Conservation (phyloP, 2,329 filamentous ascomycete species). For the Trichophyton simii region DNA sequence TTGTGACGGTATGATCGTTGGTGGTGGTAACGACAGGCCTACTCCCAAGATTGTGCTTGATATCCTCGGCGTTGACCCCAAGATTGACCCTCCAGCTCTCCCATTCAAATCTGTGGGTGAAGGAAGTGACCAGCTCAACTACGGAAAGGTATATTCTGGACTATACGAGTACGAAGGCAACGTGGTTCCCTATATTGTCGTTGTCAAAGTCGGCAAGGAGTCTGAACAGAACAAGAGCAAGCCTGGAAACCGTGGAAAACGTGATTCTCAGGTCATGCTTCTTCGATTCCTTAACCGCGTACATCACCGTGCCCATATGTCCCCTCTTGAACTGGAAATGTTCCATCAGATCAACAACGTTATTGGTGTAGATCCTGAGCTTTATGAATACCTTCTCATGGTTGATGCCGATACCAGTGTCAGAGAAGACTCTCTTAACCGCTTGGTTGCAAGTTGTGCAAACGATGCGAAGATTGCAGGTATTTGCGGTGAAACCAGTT, state of each 20-base stretch:
- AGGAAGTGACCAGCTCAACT: slow-evolving; percentile 88
- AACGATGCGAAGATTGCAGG: slow-evolving; percentile 93
- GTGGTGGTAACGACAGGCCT: slow-evolving; percentile 87
- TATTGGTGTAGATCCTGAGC: slow-evolving; percentile 90
- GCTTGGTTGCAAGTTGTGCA: slow-evolving; percentile 80
- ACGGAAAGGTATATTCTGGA: slow-evolving; percentile 95
- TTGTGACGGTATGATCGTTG: slow-evolving; percentile 94
- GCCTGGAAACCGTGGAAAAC: slow-evolving; percentile 95
- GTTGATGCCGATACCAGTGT: slow-evolving; percentile 96
- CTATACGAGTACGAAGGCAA: slow-evolving; percentile 97
- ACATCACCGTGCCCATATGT: slow-evolving; percentile 88
- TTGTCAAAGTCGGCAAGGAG: slow-evolving; percentile 96
- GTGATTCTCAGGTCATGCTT: slow-evolving; percentile 88
- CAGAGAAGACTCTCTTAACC: slow-evolving; percentile 79
- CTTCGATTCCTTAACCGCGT: slow-evolving; percentile 98
- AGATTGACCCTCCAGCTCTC: slow-evolving; percentile 84
- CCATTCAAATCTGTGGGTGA: slow-evolving; percentile 87
- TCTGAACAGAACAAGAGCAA: slow-evolving; percentile 84
- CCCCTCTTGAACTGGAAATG: slow-evolving; percentile 89
- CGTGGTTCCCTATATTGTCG: slow-evolving; percentile 87
- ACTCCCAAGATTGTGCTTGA: slow-evolving; percentile 97
- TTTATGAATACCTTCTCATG: slow-evolving; percentile 96
- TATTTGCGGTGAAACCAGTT: slow-evolving; percentile 91
- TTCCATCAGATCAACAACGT: slow-evolving; percentile 99
- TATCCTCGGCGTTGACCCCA: slow-evolving; percentile 92